Evolutionary conservation across 345 rosid species (phyloP).

Genomic region (Pugionium cornutum): DNA sequence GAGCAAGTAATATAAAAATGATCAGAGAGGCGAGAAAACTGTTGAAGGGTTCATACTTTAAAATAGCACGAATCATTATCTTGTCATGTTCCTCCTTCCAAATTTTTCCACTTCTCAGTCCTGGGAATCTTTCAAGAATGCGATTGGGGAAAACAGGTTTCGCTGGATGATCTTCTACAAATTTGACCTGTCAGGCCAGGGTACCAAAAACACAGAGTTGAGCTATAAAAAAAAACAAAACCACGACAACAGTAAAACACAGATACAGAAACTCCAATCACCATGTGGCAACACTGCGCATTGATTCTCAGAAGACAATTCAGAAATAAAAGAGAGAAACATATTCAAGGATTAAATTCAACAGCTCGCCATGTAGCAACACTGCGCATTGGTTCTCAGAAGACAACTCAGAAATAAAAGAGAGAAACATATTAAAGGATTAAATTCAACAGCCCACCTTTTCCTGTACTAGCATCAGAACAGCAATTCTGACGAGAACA

Average conservation of each 20-base stretch:
- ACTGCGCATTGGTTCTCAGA: slow-evolving; percentile 21
- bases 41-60: slow-evolving; percentile 58
- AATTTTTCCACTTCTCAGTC: slow-evolving; percentile 72
- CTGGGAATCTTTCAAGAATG: slow-evolving; percentile 68
- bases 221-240: not conserved
- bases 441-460: slow-evolving; percentile 55
- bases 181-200: slow-evolving; percentile 53
- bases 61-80: slow-evolving; percentile 71
- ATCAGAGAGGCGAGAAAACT: slow-evolving; percentile 9
- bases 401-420: slow-evolving; percentile 17
- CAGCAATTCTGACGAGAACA: slow-evolving; percentile 80
- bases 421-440: slow-evolving; percentile 1
- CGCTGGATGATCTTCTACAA: slow-evolving; percentile 55
- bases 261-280: slow-evolving; percentile 22
- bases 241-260: not conserved
- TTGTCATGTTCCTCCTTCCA: slow-evolving; percentile 96
- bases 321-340: slow-evolving; percentile 8
- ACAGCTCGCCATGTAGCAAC: slow-evolving; percentile 26
- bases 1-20: slow-evolving; percentile 7
- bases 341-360: not conserved
- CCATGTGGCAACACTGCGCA: slow-evolving; percentile 11
- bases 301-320: slow-evolving; percentile 21
- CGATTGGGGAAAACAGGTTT: slow-evolving; percentile 63
- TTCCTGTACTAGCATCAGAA: slow-evolving; percentile 63
- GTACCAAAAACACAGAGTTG: slow-evolving; percentile 26